Evolutionary conservation across 257 asterid species (phyloP).

Genomic region (Ocimum tenuiflorum): DNA sequence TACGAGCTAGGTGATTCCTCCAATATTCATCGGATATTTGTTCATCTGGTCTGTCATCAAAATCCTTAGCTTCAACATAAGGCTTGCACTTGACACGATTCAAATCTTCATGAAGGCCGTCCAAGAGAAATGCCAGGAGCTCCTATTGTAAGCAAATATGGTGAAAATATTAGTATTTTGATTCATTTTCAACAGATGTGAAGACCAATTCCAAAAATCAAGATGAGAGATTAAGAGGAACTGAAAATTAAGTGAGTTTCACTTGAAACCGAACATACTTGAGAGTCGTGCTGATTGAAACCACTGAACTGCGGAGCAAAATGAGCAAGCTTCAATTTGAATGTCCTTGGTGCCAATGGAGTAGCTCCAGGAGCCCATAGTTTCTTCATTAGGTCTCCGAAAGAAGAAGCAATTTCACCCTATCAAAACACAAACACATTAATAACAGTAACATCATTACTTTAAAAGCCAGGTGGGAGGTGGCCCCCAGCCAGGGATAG

Average conservation of each 20-base stretch:
- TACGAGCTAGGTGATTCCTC: slow-evolving; percentile 92
- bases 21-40: slow-evolving; percentile 92
- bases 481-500: neutral
- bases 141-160: slow-evolving; percentile 47
- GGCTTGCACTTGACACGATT: slow-evolving; percentile 94
- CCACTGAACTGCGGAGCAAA: slow-evolving; percentile 98
- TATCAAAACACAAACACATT: slow-evolving; percentile 23
- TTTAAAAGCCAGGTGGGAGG: slow-evolving; percentile 3
- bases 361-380: slow-evolving; percentile 94
- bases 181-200: slow-evolving; percentile 19
- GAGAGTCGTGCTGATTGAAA: slow-evolving; percentile 93
- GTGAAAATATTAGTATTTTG: slow-evolving; percentile 15
- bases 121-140: slow-evolving; percentile 87
- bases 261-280: slow-evolving; percentile 45
- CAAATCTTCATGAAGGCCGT: slow-evolving; percentile 97
- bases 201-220: neutral
- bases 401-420: slow-evolving; percentile 97
- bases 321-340: slow-evolving; percentile 81
- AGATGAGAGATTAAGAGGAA: neutral
- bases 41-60: slow-evolving; percentile 75
- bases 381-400: slow-evolving; percentile 85
- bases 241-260: slow-evolving; percentile 3
- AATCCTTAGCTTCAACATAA: slow-evolving; percentile 82
- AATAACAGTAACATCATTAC: neutral
- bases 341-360: slow-evolving; percentile 84